Base-by-base conservation (phyloP, 495 filamentous ascomycete genomes). In the Penicillium subrubescens region DNA sequence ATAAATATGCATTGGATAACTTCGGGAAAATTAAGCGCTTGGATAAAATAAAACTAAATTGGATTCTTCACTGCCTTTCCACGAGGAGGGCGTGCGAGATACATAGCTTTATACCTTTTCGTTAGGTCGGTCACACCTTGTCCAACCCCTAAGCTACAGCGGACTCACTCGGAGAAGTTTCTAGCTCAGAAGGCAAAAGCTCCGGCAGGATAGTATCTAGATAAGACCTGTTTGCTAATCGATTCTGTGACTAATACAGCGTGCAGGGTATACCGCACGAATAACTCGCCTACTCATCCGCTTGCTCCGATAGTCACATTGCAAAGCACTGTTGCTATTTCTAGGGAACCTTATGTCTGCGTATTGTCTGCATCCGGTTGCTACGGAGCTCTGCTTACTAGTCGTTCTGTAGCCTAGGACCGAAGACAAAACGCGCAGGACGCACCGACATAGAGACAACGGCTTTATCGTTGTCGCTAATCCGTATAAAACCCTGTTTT, bases 171-270 rank as follows among this genome's bases (percentile, higher is more conserved):
- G n/a, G n/a, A n/a, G 14, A 10, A 39, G 37, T 7, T 15, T 39
- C 14, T 15, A 39, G 37, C 37, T 39, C 29, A 31, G 29, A 31
- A 6, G 29, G 31, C 31, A 33, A 33, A 33, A 33, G 53, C 55
- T 43, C 37, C 19, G 34, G 56, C 12, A 60, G n/a, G 57, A 60
- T 64, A 19, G 62, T 17, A 60, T 60, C 31, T 14, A 59, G 62
- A 64, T 5, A 19, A 60, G 62, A 41, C 48, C 57, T 64, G 15
- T 33, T 57, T 60, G 7, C 57, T 14, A 60, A 60, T 65, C 50
- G 57, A 59, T 51, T 64, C 57, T 15, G 57, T 35, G 14, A 54
- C 39, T 27, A 17, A 64, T 33, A 8, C 12, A 55, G 3, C 50
- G 34, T 60, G n/a, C 15, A 55, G 35, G 51, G 62, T 12, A 64